These are phyloP conservation scores for Oryza glumipatula DNA, from an alignment of 176 grass and related monocot genomes.

Conservation along the genomic window DNA sequence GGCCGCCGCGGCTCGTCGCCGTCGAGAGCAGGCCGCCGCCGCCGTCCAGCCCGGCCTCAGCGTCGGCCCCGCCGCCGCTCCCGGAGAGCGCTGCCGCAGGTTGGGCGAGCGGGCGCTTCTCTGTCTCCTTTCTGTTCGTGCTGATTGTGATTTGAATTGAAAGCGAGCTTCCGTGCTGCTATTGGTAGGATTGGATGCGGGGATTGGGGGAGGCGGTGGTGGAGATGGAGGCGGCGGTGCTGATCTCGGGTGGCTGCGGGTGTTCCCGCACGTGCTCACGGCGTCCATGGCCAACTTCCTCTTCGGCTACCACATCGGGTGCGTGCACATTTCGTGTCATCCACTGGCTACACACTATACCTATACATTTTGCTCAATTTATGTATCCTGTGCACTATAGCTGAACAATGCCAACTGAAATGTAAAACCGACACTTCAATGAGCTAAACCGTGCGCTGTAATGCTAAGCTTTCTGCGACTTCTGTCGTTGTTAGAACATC, in stretches of 20 bases:
- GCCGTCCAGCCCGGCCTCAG: neutral
- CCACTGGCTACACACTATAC: neutral
- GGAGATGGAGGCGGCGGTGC: conserved; percentile 31
- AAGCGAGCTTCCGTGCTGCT: neutral
- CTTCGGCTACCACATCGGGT: conserved; percentile 98
- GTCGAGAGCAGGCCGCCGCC: conserved; percentile 41
- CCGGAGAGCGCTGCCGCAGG: conserved; percentile 7
- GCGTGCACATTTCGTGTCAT: conserved; percentile 22
- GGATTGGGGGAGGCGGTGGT: conserved; percentile 2
- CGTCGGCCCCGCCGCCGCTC: neutral
- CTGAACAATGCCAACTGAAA: conserved; percentile 14
- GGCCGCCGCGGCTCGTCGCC: conserved; percentile 28
- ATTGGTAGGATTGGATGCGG: conserved; percentile 26
- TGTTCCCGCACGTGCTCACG: conserved; percentile 86
- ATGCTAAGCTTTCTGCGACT: neutral
- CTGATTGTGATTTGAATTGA: neutral
- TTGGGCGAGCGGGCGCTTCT: neutral
- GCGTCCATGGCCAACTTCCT: conserved; percentile 97
- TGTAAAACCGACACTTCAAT: neutral
- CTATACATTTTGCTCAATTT: neutral
- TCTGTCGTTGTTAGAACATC: conserved; percentile 1
- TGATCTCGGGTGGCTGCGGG: conserved; percentile 79
- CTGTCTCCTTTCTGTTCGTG: too few relatives aligned
- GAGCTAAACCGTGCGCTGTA: neutral
- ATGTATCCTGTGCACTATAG: neutral